phyloP scores from a whole-genome alignment of 257 asterid genomes.

The Anisodus acutangulus region DNA sequence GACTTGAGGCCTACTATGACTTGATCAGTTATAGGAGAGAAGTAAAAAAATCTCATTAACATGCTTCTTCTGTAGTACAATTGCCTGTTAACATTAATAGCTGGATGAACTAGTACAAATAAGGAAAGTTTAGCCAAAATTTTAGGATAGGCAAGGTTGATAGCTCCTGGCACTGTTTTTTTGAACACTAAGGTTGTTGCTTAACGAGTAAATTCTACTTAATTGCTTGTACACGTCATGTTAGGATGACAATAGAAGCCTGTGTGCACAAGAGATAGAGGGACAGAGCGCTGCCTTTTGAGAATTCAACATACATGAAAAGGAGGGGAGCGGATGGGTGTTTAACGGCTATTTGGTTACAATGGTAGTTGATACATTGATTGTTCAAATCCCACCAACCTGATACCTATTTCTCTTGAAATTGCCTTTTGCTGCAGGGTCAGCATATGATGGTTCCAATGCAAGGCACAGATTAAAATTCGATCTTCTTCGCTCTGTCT shows the following conservation, averaged over 20 bases:
- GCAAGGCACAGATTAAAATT: slow-evolving; percentile 58
- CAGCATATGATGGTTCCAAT: slow-evolving; percentile 64
- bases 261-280: neutral
- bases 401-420: slow-evolving; percentile 28
- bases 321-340: neutral
- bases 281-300: neutral
- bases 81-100: neutral
- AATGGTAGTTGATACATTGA: neutral
- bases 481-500: too few species aligned
- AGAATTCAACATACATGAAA: neutral
- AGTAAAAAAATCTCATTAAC: neutral
- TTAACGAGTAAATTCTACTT: neutral
- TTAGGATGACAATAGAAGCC: neutral
- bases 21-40: neutral
- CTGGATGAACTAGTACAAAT: neutral
- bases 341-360: neutral
- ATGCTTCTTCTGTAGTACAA: neutral
- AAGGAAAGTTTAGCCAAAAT: neutral
- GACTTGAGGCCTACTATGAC: neutral
- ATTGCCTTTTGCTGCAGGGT: slow-evolving; percentile 32
- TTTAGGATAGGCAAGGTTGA: neutral
- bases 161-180: neutral
- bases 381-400: neutral
- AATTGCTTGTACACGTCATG: neutral
- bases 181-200: neutral